phyloP scores from a whole-genome alignment of 768 basidiomycete genomes.

The Rhodocollybia butyracea region DNA sequence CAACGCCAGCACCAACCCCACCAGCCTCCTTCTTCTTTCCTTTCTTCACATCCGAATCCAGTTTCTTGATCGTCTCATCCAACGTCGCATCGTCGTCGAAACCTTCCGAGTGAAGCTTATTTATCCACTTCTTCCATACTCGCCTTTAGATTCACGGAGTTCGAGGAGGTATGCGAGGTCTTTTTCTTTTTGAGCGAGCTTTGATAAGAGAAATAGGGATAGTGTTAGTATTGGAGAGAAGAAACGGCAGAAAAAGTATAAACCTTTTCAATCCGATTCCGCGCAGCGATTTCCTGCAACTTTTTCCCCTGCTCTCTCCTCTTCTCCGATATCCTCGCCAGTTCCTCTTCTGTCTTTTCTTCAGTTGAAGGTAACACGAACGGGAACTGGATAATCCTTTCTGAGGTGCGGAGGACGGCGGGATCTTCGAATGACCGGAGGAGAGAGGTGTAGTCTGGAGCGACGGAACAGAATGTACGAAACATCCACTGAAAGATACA shows the following conservation, averaged over 20 bases:
- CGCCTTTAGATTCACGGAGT: conserved; percentile 58
- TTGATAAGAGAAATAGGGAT: not conserved
- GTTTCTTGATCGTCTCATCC: conserved; percentile 81
- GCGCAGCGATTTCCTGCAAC: conserved; percentile 88
- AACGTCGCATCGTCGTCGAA: conserved; percentile 77
- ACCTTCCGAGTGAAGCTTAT: conserved; percentile 61
- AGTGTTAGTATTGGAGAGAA: not conserved
- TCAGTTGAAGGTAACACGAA: conserved; percentile 56
- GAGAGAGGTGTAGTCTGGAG: conserved; percentile 68
- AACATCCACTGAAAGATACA: conserved; percentile 78
- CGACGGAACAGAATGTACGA: conserved; percentile 80
- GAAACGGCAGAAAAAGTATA: not conserved
- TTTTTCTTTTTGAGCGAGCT: conserved; percentile 75
- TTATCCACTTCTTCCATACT: conserved; percentile 74
- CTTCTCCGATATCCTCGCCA: conserved; percentile 73
- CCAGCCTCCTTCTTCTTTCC: conserved; percentile 70
- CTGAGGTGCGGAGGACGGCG: conserved; percentile 52
- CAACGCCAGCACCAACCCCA: conserved; percentile 44
- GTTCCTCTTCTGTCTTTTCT: conserved; percentile 91
- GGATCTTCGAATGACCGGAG: conserved; percentile 73
- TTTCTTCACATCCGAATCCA: conserved; percentile 74
- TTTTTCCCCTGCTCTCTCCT: conserved; percentile 83
- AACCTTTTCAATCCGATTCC: conserved; percentile 83
- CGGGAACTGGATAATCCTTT: conserved; percentile 86
- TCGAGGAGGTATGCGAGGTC: conserved; percentile 65